phyloP scores from a whole-genome alignment of 2,329 filamentous ascomycete species.

The Claviceps pazoutovae region DNA sequence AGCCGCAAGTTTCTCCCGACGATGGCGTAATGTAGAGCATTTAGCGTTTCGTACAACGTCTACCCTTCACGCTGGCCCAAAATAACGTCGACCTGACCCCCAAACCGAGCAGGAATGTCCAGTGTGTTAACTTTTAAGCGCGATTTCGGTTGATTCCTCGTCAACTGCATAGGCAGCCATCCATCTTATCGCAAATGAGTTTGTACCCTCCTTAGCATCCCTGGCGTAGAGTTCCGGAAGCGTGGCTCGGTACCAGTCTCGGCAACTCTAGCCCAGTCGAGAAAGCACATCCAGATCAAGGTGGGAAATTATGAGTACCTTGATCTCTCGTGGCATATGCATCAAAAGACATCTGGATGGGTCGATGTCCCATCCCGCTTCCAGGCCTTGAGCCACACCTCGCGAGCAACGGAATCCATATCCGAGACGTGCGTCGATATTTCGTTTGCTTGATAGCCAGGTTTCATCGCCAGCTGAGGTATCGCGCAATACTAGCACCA shows the following conservation, averaged over 20 bases:
- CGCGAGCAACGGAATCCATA: no score
- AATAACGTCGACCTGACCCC: constrained; percentile 1
- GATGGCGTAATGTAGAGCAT: constrained; percentile 1
- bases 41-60: neutral
- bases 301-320: neutral
- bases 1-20: neutral
- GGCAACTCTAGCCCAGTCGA: neutral
- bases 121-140: neutral
- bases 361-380: neutral
- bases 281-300: neutral
- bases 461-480: no score
- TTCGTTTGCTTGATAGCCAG: no score
- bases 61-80: neutral
- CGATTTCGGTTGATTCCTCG: neutral
- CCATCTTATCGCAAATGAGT: constrained; percentile 2
- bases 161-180: neutral
- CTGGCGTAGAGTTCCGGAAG: neutral
- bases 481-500: no score
- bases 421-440: no score
- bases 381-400: neutral
- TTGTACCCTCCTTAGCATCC: neutral
- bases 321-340: neutral
- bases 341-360: neutral
- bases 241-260: neutral
- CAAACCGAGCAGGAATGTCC: neutral